A percentile compares a stretch with the other conserved stretches of the same genome.
phyloP scores from a whole-genome alignment of 2,329 filamentous ascomycete genomes.

The Colletotrichum karsti region DNA sequence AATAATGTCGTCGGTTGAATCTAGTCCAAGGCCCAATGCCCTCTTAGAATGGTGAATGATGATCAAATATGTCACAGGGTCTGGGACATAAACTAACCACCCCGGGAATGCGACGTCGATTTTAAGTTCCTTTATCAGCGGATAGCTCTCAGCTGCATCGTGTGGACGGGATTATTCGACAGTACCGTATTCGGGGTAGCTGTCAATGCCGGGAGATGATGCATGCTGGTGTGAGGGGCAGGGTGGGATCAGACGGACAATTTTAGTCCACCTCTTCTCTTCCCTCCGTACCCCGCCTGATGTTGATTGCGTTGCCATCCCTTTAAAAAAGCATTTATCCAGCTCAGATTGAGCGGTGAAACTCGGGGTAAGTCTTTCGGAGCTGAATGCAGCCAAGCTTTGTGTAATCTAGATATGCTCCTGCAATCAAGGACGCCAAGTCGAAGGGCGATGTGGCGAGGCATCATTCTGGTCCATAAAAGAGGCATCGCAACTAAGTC shows the following conservation, averaged over 20 bases:
- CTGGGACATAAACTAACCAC: not conserved
- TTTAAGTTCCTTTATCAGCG: not conserved
- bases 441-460: not conserved
- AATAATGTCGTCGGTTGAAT: not conserved
- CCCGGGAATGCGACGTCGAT: not conserved
- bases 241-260: not conserved
- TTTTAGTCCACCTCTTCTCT: slow-evolving; percentile 21
- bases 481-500: not conserved
- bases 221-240: not conserved
- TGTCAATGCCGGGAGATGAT: not conserved
- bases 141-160: not conserved
- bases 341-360: too few relatives aligned
- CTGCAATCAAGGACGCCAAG: not conserved
- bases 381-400: slow-evolving; percentile 13
- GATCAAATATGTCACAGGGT: not conserved
- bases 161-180: slow-evolving; percentile 10
- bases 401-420: not conserved
- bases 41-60: not conserved
- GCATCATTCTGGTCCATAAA: not conserved
- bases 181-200: not conserved
- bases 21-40: not conserved
- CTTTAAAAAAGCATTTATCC: not conserved
- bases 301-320: not conserved
- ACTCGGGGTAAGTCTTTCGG: not conserved
- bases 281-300: not conserved